These are phyloP conservation scores for Cryptococcus sp. DNA, from an alignment of 1,284 basidiomycete genomes.

Conservation along the genomic window DNA sequence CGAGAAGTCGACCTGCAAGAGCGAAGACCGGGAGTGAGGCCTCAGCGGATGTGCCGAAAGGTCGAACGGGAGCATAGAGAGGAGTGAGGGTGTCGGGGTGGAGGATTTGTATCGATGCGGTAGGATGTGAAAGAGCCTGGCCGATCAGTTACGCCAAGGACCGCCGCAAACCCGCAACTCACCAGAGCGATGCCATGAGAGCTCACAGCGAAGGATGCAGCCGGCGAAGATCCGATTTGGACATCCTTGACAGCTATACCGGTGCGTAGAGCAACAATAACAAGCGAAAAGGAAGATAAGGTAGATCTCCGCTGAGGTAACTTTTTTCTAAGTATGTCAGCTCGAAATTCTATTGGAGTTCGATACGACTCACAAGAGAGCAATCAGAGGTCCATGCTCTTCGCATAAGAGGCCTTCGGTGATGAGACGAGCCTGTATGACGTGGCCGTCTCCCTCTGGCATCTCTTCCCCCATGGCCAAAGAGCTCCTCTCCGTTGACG, in stretches of 20 bases:
- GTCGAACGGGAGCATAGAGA: conserved; percentile 9
- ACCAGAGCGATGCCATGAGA: conserved; percentile 26
- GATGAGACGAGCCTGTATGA: not conserved
- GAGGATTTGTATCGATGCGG: conserved; percentile 27
- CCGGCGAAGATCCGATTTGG: conserved; percentile 21
- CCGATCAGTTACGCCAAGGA: no score
- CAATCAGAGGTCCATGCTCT: conserved; percentile 13
- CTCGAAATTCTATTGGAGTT: not conserved
- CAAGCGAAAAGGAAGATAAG: conserved; percentile 2
- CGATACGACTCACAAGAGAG: conserved; percentile 18
- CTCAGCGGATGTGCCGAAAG: conserved; percentile 15
- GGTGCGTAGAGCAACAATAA: conserved; percentile 21
- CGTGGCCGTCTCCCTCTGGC: not conserved
- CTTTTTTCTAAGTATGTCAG: not conserved
- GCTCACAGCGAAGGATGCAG: conserved; percentile 18
- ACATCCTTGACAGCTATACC: conserved; percentile 26
- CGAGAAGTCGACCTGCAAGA: conserved; percentile 33
- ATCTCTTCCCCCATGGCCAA: not conserved
- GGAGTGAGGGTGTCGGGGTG: conserved; percentile 18
- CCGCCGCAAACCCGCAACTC: conserved; percentile 5
- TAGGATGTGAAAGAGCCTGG: conserved; percentile 26
- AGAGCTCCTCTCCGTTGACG: conserved; percentile 2
- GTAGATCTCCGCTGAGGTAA: not conserved
- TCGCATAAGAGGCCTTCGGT: not conserved
- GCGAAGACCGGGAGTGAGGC: conserved; percentile 22